Evolutionary conservation across 805 yeast species (phyloP).

Genomic region (Tetrapisispora taiwanensis): DNA sequence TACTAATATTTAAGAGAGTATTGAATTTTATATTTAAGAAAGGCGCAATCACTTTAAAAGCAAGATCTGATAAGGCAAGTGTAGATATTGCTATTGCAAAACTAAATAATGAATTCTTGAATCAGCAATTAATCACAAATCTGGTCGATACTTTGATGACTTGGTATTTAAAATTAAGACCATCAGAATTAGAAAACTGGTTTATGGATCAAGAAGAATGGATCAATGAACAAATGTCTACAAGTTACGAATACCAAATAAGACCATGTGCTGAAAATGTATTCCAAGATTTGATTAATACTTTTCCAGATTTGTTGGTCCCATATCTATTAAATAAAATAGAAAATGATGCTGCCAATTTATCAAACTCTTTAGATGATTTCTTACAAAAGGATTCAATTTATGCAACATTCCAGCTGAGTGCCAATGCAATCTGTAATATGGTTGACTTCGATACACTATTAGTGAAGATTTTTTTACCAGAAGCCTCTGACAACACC

Average conservation of each 20-base stretch:
- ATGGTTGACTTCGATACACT: slow-evolving; percentile 60
- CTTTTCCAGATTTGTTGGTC: slow-evolving; percentile 46
- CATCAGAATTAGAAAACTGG: slow-evolving; percentile 77
- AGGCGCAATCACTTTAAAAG: slow-evolving; percentile 57
- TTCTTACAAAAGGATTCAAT: slow-evolving; percentile 69
- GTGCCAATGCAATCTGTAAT: slow-evolving; percentile 55
- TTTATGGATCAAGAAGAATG: slow-evolving; percentile 83
- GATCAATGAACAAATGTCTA: slow-evolving; percentile 68
- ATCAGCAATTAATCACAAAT: slow-evolving; percentile 43
- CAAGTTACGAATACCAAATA: slow-evolving; percentile 74
- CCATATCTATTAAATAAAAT: slow-evolving; percentile 54
- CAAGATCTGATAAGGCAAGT: slow-evolving; percentile 56
- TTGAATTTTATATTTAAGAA: slow-evolving; percentile 52
- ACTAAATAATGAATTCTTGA: slow-evolving; percentile 46
- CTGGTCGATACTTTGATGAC: slow-evolving; percentile 58
- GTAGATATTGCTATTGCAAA: slow-evolving; percentile 45
- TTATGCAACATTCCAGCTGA: slow-evolving; percentile 71
- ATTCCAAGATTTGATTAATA: slow-evolving; percentile 60
- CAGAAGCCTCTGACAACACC: slow-evolving; percentile 34
- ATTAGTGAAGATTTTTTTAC: slow-evolving; percentile 51
- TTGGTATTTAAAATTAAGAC: slow-evolving; percentile 65
- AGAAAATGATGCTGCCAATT: slow-evolving; percentile 30
- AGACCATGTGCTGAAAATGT: slow-evolving; percentile 82
- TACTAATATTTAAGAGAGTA: slow-evolving; percentile 54
- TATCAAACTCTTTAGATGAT: slow-evolving; percentile 32